Percentiles rank a stretch among this genome's conserved stretches.
Evolutionary conservation across 306 rosid genomes (phyloP).

Genomic region (Abrus precatorius): DNA sequence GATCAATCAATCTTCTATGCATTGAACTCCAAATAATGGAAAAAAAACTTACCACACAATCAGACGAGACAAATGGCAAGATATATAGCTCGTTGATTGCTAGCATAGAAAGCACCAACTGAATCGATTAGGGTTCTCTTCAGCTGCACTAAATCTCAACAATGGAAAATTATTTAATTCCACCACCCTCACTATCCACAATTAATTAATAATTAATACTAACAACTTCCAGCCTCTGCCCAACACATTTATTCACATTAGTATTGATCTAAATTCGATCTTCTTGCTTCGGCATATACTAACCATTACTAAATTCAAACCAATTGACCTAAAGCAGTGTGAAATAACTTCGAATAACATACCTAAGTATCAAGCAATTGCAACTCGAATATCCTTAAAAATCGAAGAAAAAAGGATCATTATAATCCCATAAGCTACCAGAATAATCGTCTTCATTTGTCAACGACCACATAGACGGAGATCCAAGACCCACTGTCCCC

Average conservation of each 20-base stretch:
- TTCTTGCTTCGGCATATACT: neutral
- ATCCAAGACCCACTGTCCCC: conserved; percentile 54
- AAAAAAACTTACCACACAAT: neutral
- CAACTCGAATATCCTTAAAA: conserved; percentile 45
- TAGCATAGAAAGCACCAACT: conserved; percentile 3
- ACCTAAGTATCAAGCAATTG: neutral
- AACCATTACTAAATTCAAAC: neutral
- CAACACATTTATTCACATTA: conserved; percentile 22
- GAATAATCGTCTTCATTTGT: conserved; percentile 62
- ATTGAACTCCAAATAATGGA: neutral
- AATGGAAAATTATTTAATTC: neutral
- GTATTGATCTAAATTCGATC: neutral
- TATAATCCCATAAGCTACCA: conserved; percentile 78
- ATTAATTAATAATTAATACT: conserved; percentile 13
- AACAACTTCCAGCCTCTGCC: neutral
- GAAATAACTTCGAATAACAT: neutral
- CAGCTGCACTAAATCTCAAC: neutral
- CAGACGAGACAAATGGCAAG: neutral
- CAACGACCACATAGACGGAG: conserved; percentile 74
- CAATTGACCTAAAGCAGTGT: neutral
- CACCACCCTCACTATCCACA: neutral
- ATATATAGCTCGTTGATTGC: neutral
- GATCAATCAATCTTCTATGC: neutral
- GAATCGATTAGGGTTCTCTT: neutral
- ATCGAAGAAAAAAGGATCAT: conserved; percentile 77